Evolutionary conservation across 2,329 filamentous ascomycete genomes (phyloP), one percentile per base, ranked within the genome.

Genomic region (Epichloe amarillans): DNA sequence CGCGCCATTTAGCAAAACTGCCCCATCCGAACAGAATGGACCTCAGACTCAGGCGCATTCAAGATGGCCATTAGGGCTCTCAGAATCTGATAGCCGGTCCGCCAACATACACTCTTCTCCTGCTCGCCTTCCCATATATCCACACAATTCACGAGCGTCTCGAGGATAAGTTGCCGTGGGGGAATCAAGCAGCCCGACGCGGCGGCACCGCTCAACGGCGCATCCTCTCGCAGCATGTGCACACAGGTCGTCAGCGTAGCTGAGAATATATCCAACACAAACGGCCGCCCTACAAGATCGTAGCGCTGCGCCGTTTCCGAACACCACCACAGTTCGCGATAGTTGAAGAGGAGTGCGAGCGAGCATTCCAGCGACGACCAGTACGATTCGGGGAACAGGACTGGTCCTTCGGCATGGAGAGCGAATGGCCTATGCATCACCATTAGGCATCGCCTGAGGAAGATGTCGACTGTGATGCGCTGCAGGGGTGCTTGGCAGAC

Each of bases 341-440:
- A 66, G 50, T 66, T 64, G 43, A 67, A 58, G 4, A 67, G 57
- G 23, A 68, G 55, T 8, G 64, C 64, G 5, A 67, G 60, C 0
- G 64, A 65, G 55, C 65, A 68, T 56, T 66, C 64, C 17, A 68
- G 57, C 7, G 65, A 68, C 17, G 61, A 62, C 63, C 65, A 67
- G 57, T 66, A 66, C 33, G 64, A 64, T 50, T 66, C 64, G 5
- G 65, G 61, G 46, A 62, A 66, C 56, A 64, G 47, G 46, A 55
- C 53, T 1, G 64, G 65, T 0, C 63, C 63, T 3, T 66, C 61
- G 1, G 58, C 53, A 50, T 65, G 64, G 46, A 67, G 57, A 21
- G 64, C 65, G 54, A 64, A 68, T 1, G 64, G 63, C 7, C 64
- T 59, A 47, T 68, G 63, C 21, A 68, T 55, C 8, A 66, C 62